Evolutionary conservation across 129 eudicot genomes (phyloP).

Genomic region (Apium graveolens): DNA sequence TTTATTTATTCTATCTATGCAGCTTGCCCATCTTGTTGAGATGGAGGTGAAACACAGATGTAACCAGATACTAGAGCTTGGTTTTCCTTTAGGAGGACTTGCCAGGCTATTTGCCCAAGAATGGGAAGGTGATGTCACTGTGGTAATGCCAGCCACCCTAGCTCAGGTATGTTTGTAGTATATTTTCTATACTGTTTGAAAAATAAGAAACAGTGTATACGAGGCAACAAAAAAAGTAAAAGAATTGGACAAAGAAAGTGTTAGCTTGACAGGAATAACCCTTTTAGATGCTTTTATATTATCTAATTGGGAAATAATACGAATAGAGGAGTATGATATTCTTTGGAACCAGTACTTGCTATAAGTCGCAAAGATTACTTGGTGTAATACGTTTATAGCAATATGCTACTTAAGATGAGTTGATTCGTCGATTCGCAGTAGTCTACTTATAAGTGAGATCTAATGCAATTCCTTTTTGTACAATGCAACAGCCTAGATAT

Average conservation of each 20-base stretch:
- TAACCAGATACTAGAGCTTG: constrained; percentile 79
- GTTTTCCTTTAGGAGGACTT: constrained; percentile 87
- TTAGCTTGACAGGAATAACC: not conserved
- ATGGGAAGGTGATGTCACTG: constrained; percentile 97
- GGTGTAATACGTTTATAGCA: not conserved
- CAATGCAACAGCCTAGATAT: not conserved
- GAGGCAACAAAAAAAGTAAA: not conserved
- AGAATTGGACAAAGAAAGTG: not conserved
- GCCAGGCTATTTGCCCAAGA: constrained; percentile 97
- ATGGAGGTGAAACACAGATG: constrained; percentile 99
- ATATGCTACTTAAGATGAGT: not conserved
- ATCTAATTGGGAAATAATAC: not conserved
- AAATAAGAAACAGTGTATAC: too few species aligned
- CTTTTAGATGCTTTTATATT: not conserved
- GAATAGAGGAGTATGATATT: not conserved
- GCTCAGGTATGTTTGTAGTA: constrained; percentile 50
- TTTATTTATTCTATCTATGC: constrained; percentile 15
- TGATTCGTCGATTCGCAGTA: not conserved
- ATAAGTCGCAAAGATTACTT: not conserved
- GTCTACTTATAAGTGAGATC: not conserved
- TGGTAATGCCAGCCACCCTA: constrained; percentile 94
- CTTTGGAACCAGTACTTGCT: not conserved
- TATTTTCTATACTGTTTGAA: not conserved
- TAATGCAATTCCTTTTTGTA: not conserved
- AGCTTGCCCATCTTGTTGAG: constrained; percentile 91